Conservation (phyloP, 1,284 basidiomycete species). For the Crucibulum parvulum region DNA sequence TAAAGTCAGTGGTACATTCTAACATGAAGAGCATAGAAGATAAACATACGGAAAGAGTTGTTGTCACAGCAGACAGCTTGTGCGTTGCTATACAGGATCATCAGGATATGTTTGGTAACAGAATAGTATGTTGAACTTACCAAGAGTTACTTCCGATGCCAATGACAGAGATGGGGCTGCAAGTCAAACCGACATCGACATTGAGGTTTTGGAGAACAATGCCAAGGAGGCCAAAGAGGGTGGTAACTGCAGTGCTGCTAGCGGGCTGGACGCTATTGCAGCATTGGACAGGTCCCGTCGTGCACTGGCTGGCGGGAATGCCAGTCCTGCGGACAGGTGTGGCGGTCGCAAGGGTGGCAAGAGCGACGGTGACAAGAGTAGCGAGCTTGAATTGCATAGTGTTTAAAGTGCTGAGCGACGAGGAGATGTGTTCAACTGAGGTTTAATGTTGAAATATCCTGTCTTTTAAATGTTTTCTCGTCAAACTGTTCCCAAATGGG, state of each 20-base stretch:
- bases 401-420: neutral
- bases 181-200: neutral
- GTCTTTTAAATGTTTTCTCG: neutral
- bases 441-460: neutral
- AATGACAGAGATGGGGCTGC: neutral
- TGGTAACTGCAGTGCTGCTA: neutral
- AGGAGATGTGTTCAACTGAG: neutral
- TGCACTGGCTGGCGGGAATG: constrained; percentile 7
- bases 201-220: constrained; percentile 1
- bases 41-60: constrained; percentile 6
- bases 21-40: neutral
- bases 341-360: constrained; percentile 24
- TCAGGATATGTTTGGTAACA: neutral
- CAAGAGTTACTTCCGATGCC: neutral
- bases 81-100: neutral
- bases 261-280: constrained; percentile 13
- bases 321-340: constrained; percentile 10
- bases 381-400: constrained; percentile 14
- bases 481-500: neutral
- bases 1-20: neutral
- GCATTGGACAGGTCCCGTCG: constrained; percentile 19
- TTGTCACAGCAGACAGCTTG: constrained; percentile 8
- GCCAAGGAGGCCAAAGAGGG: neutral
- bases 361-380: constrained; percentile 9
- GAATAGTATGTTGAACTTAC: neutral